Evolutionary conservation across 2,329 filamentous ascomycete species (phyloP).

Genomic region (Colletotrichum sp.): DNA sequence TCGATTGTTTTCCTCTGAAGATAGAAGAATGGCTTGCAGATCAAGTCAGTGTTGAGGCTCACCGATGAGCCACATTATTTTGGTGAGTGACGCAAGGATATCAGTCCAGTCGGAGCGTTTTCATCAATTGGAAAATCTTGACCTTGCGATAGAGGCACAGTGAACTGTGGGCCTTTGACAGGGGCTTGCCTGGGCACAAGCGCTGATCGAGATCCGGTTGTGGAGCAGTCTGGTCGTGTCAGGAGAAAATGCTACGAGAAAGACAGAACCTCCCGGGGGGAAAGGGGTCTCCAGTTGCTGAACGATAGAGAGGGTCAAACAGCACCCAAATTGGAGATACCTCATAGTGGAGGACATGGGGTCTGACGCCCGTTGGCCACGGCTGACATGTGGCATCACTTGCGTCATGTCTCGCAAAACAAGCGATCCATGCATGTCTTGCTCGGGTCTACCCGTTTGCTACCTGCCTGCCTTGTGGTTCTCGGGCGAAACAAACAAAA

Average conservation of each 20-base stretch:
- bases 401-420: neutral
- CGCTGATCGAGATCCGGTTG: neutral
- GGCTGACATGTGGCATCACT: neutral
- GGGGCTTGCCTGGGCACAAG: neutral
- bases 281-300: neutral
- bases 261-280: neutral
- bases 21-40: neutral
- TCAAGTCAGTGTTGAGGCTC: neutral
- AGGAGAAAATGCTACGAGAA: neutral
- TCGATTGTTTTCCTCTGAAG: neutral
- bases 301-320: neutral
- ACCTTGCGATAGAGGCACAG: neutral
- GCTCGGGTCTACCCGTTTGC: neutral
- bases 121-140: neutral
- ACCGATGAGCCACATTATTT: neutral
- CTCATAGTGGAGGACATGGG: neutral
- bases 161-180: neutral
- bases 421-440: neutral
- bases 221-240: neutral
- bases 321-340: neutral
- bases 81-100: neutral
- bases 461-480: neutral
- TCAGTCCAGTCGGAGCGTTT: neutral
- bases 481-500: too few species aligned
- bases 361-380: neutral